Evolutionary conservation across 2,329 filamentous ascomycete species (phyloP), one percentile per base, ranked within the genome.

Genomic region (Xylaria sp.): DNA sequence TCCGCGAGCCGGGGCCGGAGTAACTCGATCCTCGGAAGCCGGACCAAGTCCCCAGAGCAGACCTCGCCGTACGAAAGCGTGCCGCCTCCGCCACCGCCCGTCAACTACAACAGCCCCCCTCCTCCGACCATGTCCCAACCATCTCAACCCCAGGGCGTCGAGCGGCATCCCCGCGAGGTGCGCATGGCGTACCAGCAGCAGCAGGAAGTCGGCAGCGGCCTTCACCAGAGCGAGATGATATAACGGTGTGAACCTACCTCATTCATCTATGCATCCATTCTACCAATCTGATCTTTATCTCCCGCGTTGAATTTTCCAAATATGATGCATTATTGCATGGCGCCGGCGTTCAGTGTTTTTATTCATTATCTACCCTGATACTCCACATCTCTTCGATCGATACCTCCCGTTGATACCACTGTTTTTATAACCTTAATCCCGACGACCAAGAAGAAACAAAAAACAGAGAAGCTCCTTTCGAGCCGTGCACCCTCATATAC

Each of bases 1-100:
- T 90, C 87, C 3, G 87, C 82, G 1, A 90, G 87, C 76, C 86
- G 88, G 18, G 84, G 84, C 60, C 83, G 84, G 51, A 86, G 86
- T 72, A 84, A 83, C 69, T 76, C 78, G 0, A 75, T 76, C 10
- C 76, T 78, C 16, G 75, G 73, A 42, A 73, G 70, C 71, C 74
- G 79, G 16, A 80, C 79, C 60, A 82, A 80, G 73, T 82, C 79
- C 1, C 82, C 82, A 0, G 81, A 82, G 63, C 72, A 72, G 55
- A 69, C 75, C 25, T 77, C 78, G 2, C 80, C 81, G 0, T 81
- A 82, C 63, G 81, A 83, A 73, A 82, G 80, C 72, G 77, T 82
- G 18, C 72, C 73, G 37, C 74, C 76, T 5, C 75, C 74, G 1
- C 70, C 73, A 21, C 72, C 74, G 13, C 74, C 75, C 1, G 74